These are phyloP conservation scores for Malus fusca DNA, from an alignment of 306 rosid genomes.

Conservation along the genomic window DNA sequence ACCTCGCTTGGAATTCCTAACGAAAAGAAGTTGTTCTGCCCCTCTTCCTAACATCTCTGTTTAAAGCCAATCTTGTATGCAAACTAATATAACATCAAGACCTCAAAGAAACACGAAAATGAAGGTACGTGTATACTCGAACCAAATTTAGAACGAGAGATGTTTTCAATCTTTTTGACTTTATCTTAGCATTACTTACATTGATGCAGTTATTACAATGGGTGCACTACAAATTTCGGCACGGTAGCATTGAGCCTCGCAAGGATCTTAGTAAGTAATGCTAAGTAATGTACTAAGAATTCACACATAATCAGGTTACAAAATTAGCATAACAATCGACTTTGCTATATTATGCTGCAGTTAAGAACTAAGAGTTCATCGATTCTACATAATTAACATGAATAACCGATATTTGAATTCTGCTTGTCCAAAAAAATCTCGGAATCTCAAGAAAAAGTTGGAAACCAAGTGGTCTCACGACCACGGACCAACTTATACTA, in stretches of 20 bases:
- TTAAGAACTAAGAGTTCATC: not conserved
- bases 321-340: not conserved
- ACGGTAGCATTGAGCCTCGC: conserved; percentile 46
- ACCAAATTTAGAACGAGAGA: conserved; percentile 11
- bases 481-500: conserved; percentile 2
- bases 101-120: conserved; percentile 41
- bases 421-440: too few relatives aligned
- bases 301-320: not conserved
- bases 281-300: too few relatives aligned
- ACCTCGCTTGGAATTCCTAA: conserved; percentile 31
- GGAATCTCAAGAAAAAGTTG: conserved; percentile 1
- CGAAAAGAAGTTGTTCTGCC: conserved; percentile 17
- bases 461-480: not conserved
- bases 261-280: conserved; percentile 34
- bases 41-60: conserved; percentile 21
- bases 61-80: conserved; percentile 15
- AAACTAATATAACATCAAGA: conserved; percentile 31
- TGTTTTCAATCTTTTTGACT: conserved; percentile 22
- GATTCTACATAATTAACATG: not conserved
- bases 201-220: conserved; percentile 78
- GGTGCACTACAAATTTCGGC: conserved; percentile 77
- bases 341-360: not conserved
- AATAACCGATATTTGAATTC: not conserved
- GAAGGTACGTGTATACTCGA: conserved; percentile 60
- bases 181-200: conserved; percentile 22